These are phyloP conservation scores for Phytophthora syringae DNA, from an alignment of 352 stramenopile genomes.

Conservation along the genomic window DNA sequence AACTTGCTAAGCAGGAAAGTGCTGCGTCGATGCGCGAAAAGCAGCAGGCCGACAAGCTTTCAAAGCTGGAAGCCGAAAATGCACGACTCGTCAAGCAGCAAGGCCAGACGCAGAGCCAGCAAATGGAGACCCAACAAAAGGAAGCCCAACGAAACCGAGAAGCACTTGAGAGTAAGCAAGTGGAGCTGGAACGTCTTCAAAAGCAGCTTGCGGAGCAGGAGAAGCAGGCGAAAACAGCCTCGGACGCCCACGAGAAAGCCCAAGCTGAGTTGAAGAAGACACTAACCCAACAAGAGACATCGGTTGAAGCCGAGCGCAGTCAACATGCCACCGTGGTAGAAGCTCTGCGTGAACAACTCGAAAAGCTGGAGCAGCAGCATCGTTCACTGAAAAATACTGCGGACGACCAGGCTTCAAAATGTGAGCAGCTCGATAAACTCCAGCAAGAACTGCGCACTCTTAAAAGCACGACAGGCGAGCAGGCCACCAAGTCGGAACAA, in stretches of 20 bases:
- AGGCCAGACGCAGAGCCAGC: conserved; percentile 26
- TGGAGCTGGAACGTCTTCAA: conserved; percentile 29
- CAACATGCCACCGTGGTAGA: conserved; percentile 18
- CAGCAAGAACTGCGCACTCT: conserved; percentile 22
- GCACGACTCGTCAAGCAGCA: conserved; percentile 29
- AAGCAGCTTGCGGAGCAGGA: conserved; percentile 22
- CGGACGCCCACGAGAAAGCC: conserved; percentile 14
- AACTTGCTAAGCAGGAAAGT: conserved; percentile 18
- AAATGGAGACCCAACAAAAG: conserved; percentile 30
- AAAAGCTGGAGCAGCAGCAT: conserved; percentile 29
- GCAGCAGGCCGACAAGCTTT: conserved; percentile 27
- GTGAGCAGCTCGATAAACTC: conserved; percentile 29
- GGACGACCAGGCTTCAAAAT: conserved; percentile 21
- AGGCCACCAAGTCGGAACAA: conserved; percentile 17
- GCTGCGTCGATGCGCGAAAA: conserved; percentile 19
- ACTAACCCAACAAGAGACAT: conserved; percentile 15
- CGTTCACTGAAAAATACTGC: conserved; percentile 13
- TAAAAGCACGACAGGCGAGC: conserved; percentile 16
- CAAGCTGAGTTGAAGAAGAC: conserved; percentile 15
- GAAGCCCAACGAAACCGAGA: conserved; percentile 37
- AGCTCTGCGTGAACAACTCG: conserved; percentile 23
- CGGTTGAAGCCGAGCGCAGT: conserved; percentile 5
- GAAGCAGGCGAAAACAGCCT: conserved; percentile 16
- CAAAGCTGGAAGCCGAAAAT: conserved; percentile 38
- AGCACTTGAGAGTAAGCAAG: conserved; percentile 31